Evolutionary conservation across 768 basidiomycete species (phyloP), one percentile per base, ranked within the genome.

Genomic region (Clitopilus hobsonii): DNA sequence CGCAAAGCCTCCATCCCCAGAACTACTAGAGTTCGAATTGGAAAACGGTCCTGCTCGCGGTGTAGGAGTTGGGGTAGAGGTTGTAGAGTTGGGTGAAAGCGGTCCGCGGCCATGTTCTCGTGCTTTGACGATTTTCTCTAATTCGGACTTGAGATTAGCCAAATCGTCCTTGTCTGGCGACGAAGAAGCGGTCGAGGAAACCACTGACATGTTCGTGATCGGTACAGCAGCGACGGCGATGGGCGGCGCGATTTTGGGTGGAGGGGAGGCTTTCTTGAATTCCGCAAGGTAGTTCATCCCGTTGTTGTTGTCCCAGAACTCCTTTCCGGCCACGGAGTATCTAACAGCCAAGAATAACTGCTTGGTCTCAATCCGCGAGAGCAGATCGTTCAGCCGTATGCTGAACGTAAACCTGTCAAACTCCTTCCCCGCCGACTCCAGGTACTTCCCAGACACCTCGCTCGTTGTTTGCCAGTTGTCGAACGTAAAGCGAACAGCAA

Each of bases 381-480:
- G 72, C 49, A 94, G 73, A 64, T 97, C 94, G 57, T 84, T 83
- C 10, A 99, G 72, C 57, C 87, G 78, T 60, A 95, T 85, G 18
- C 69, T 71, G 69, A 95, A 96, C 22, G 74, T 66, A 71, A 96
- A 96, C 18, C 89, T 75, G 65, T 95, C 94, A 66, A 81, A 79
- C 20, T 74, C 64, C 29, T 76, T 66, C 54, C 81, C 77, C 16
- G 82, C 58, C 3, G 76, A 71, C 51, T 76, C 73, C 18, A 72
- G 69, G 67, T 91, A 88, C 50, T 81, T 83, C 23, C 86, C 95
- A 0, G 86, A 82, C 55, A 97, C 91, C 69, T 98, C 96, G 68
- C 88, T 90, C 56, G 92, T 95, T 48, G 96, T 99, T 69, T 94
- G 92, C 96, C 96, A 98, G 61, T 77, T 79, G 67, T 98, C 96